phyloP scores from a whole-genome alignment of 2,329 filamentous ascomycete genomes.

The Aspergillus sp. region DNA sequence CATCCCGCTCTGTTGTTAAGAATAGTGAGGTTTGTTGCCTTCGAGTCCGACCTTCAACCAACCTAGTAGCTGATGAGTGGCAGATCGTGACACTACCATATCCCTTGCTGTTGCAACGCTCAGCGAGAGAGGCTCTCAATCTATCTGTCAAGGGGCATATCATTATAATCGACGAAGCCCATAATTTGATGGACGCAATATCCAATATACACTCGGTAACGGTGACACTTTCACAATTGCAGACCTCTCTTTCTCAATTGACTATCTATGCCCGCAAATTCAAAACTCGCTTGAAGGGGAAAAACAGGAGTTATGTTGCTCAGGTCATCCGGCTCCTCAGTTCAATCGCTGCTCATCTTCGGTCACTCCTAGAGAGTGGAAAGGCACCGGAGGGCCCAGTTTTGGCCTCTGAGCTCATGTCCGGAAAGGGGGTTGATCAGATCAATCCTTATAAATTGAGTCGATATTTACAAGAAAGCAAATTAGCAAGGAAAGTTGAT shows the following conservation, averaged over 20 bases:
- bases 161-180: constrained; percentile 95
- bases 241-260: constrained; percentile 71
- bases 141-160: constrained; percentile 85
- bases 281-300: constrained; percentile 82
- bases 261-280: constrained; percentile 84
- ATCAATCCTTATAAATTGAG: constrained; percentile 91
- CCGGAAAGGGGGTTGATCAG: constrained; percentile 86
- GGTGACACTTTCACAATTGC: constrained; percentile 71
- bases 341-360: constrained; percentile 71
- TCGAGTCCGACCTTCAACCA: neutral
- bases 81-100: constrained; percentile 89
- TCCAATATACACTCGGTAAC: constrained; percentile 81
- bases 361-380: constrained; percentile 46
- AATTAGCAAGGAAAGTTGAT: constrained; percentile 91
- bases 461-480: constrained; percentile 85
- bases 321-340: constrained; percentile 83
- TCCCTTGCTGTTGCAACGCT: constrained; percentile 81
- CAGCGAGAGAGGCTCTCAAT: constrained; percentile 81
- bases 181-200: constrained; percentile 96
- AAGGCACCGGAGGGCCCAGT: constrained; percentile 65
- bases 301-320: constrained; percentile 87
- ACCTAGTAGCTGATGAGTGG: constrained; percentile 11
- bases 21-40: constrained; percentile 66
- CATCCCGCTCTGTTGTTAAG: constrained; percentile 80
- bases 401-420: constrained; percentile 70